Evolutionary conservation across 2,329 filamentous ascomycete species (phyloP), one percentile per base, ranked within the genome.

Genomic region (Diaporthe sp.): DNA sequence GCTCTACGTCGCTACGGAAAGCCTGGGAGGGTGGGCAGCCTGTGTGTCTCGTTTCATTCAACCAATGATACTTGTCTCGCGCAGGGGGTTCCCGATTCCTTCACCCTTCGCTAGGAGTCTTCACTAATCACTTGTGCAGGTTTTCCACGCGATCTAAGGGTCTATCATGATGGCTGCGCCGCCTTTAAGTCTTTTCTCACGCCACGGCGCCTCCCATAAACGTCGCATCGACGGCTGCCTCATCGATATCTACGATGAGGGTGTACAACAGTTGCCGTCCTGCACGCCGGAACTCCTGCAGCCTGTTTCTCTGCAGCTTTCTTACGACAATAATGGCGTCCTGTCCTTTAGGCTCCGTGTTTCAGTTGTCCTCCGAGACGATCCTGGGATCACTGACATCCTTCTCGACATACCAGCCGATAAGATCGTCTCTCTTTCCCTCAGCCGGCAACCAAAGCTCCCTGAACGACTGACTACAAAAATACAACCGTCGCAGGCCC

Each of bases 11-110:
- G 27, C 27, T 7, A 53, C 30, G 17, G 30, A 56, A 56, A 56
- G 53, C 53, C 53, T 56, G 53, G 53, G 53, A 56, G 53, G 53
- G 30, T 35, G 53, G 53, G 53, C 53, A 56, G 30, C 53, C 53
- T 56, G 53, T 53, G 51, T 55, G 15, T 55, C 25, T 55, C 13
- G 25, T 55, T 7, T 55, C 51, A 55, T 55, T 10, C 5, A 55
- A 30, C 25, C 13, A 55, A 55, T 55, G 25, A 55, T 55, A n/a
- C 51, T 55, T 55, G 25, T 55, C n/a, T 53, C 51, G 51, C n/a
- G 51, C 51, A 53, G n/a, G 51, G 44, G 51, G 12, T 27, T 53
- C 25, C 25, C 25, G 25, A 27, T 53, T 30, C 12, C 25, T 30
- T 17, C 27, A 53, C 30, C 25, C 25, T 30, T 53, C 9, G n/a